Percentiles rank a stretch among this genome's conserved stretches.
phyloP scores from a whole-genome alignment of 805 yeast species.

The Maudiozyma saulgeensis region DNA sequence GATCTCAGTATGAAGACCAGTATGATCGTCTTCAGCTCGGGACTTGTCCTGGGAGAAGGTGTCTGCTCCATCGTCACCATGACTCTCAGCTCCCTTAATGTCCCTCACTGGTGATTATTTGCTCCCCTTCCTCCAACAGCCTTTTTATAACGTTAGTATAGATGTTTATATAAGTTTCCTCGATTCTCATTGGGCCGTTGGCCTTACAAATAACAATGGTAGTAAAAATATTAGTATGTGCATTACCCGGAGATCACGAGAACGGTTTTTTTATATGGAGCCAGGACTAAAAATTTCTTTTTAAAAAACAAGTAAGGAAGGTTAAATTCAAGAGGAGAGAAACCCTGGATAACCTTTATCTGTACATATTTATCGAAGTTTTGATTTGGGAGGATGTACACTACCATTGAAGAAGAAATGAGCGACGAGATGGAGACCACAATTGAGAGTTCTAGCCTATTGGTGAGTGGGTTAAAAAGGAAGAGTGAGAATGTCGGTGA shows the following conservation, averaged over 20 bases:
- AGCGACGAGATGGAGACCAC: constrained; percentile 1
- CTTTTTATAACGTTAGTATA: neutral
- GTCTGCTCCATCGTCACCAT: constrained; percentile 73
- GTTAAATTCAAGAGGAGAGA: too few species aligned
- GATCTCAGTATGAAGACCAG: constrained; percentile 47
- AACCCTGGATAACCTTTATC: too few species aligned
- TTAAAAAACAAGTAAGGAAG: too few species aligned
- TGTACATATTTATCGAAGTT: neutral
- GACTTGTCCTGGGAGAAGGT: constrained; percentile 91
- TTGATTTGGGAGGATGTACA: neutral
- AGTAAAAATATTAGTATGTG: too few species aligned
- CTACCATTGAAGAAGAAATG: neutral
- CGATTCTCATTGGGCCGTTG: neutral
- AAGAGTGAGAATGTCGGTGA: constrained; percentile 51
- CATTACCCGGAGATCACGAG: too few species aligned
- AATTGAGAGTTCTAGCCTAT: constrained; percentile 8
- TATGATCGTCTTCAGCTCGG: constrained; percentile 84
- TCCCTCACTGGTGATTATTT: constrained; percentile 40
- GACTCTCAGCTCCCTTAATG: constrained; percentile 60
- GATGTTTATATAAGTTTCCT: neutral
- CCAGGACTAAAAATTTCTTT: too few species aligned
- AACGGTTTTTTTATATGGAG: too few species aligned
- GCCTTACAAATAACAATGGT: too few species aligned
- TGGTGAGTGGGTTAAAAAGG: constrained; percentile 40
- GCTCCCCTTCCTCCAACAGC: too few species aligned